phyloP scores from a whole-genome alignment of 2,329 filamentous ascomycete species.

The Ophiostoma ips region DNA sequence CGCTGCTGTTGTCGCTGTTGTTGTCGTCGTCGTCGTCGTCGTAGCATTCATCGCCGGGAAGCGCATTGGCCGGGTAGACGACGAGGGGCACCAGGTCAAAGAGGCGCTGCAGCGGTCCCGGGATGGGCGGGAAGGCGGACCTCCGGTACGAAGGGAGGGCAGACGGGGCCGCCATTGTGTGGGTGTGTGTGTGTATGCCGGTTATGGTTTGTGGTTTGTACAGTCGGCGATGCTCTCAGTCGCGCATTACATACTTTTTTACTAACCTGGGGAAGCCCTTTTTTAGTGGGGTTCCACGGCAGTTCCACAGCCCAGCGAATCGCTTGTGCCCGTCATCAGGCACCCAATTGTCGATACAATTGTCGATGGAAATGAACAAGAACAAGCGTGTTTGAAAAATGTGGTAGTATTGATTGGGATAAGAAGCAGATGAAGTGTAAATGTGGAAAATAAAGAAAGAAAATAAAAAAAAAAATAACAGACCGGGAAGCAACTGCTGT shows the following conservation, averaged over 20 bases:
- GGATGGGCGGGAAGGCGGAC: slow-evolving; percentile 36
- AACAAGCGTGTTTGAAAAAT: no score
- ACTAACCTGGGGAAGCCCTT: background rate
- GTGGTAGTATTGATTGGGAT: no score
- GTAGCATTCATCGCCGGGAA: slow-evolving; percentile 56
- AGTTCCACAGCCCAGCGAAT: no score
- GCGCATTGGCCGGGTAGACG: slow-evolving; percentile 59
- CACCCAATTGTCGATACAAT: no score
- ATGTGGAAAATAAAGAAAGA: no score
- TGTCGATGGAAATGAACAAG: background rate
- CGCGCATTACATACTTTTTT: background rate
- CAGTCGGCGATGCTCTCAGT: background rate
- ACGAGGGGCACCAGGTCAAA: slow-evolving; percentile 75
- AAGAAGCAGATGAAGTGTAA: no score
- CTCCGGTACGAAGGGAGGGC: background rate
- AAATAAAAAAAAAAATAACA: background rate
- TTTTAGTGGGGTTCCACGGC: background rate
- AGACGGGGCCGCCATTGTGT: background rate
- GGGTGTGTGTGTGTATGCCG: background rate
- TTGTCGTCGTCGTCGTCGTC: background rate
- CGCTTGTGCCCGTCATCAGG: no score
- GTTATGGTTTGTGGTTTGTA: background rate
- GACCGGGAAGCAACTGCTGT: background rate
- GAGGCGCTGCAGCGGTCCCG: slow-evolving; percentile 61
- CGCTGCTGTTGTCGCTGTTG: slow-evolving; percentile 15